Evolutionary conservation across 2,329 filamentous ascomycete species (phyloP), one percentile per base, ranked within the genome.

Genomic region (Apiospora koreana): DNA sequence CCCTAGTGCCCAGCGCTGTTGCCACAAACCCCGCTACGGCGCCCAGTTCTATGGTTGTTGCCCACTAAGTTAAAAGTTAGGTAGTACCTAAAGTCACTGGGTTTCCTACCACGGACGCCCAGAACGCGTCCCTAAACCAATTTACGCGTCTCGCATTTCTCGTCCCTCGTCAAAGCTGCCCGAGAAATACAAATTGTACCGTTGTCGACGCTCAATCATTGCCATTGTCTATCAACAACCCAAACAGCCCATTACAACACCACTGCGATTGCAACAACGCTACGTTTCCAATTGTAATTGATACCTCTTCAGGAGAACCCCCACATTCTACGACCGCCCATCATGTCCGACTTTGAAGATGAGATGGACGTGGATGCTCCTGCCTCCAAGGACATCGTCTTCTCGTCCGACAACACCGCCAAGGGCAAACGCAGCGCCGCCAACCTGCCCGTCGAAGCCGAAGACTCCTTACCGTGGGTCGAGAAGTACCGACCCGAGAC

Each of bases 391-490:
- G 85, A 87, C 75, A 80, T 89, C 70, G 81, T 80, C 70, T 98
- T 98, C 82, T 93, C 91, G 69, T 92, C 93, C 35, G 91, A 93
- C 73, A 89, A 90, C 75, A 89, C 87, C 21, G 86, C 87, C 73
- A 97, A 98, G 81, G 95, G 95, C 80, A 98, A 98, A 83, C 89
- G 94, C 77, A 95, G 92, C 76, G 94, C 94, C 65, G 95, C 95
- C 48, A 97, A 99, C 79, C 85, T 99, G 67, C 96, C 96, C 0
- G 91, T 99, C 7, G 94, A 97, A 82, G 94, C 95, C 67, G 94
- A 97, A 81, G 96, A 99, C 80, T 95, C 92, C 74, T 82, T 99
- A 23, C 96, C 96, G 83, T 99, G 96, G 95, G 94, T 99, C 10
- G 96, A 99, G 80, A 99, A 99, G 79, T 99, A 98, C 83, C 90